phyloP scores from a whole-genome alignment of 2,329 filamentous ascomycete species.

The Coniochaeta pulveracea region DNA sequence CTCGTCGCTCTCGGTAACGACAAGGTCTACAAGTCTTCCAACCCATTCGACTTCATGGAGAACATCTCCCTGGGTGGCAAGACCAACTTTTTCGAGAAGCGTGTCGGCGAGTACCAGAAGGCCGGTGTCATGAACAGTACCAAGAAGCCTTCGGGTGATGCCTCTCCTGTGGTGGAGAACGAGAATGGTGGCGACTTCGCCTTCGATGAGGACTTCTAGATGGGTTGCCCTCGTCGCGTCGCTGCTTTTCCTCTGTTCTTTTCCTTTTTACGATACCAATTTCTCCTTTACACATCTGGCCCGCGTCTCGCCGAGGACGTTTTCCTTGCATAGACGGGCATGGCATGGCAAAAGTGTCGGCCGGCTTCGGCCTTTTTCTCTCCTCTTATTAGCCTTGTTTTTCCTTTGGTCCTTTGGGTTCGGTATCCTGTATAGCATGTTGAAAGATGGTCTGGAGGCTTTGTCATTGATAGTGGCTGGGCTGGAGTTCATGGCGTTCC shows the following conservation, averaged over 20 bases:
- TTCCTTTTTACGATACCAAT: slow-evolving; percentile 10
- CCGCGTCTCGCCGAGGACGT: slow-evolving; percentile 3
- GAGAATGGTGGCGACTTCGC: slow-evolving; percentile 68
- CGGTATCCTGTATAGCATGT: slow-evolving; percentile 5
- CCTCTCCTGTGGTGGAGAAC: slow-evolving; percentile 35
- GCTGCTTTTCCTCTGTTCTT: slow-evolving; percentile 8
- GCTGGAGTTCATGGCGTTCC: slow-evolving; percentile 4
- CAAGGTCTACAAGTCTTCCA: slow-evolving; percentile 84
- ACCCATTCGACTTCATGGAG: slow-evolving; percentile 99
- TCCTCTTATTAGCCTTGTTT: slow-evolving; percentile 5
- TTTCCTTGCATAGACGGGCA: slow-evolving; percentile 1
- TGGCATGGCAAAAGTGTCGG: slow-evolving; percentile 2
- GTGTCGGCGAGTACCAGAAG: slow-evolving; percentile 98
- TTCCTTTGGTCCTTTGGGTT: slow-evolving; percentile 8
- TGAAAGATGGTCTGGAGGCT: slow-evolving; percentile 3
- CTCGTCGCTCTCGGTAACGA: slow-evolving; percentile 86
- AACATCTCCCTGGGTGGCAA: slow-evolving; percentile 98
- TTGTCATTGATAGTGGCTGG: slow-evolving; percentile 1
- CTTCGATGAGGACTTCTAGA: slow-evolving; percentile 96
- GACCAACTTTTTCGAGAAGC: slow-evolving; percentile 99
- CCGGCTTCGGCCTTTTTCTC: slow-evolving; percentile 1
- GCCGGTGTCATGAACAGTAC: slow-evolving; percentile 94
- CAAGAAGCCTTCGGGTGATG: slow-evolving; percentile 47
- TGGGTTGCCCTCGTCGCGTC: slow-evolving; percentile 12
- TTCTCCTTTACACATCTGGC: slow-evolving; percentile 8